Percentiles rank a stretch among this genome's conserved stretches.
These are phyloP conservation scores for Ricinus communis DNA, from an alignment of 345 rosid genomes.

Conservation along the genomic window DNA sequence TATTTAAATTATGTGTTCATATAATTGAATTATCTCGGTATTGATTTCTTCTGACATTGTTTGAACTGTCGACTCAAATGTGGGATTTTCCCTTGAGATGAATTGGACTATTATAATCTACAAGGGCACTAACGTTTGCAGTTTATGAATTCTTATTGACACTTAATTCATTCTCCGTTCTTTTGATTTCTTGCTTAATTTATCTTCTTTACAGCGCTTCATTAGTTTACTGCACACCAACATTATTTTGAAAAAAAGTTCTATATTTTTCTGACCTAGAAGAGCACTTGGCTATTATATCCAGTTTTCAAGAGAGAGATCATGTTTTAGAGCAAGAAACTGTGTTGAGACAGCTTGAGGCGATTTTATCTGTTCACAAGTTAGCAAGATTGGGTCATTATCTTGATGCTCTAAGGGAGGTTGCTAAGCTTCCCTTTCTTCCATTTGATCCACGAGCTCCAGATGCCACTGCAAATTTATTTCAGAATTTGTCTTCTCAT, in stretches of 20 bases:
- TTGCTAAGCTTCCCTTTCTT: conserved; percentile 86
- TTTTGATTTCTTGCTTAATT: neutral
- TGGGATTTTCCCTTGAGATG: neutral
- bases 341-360: conserved; percentile 93
- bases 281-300: conserved; percentile 14
- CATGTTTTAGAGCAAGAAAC: conserved; percentile 83
- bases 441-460: conserved; percentile 84
- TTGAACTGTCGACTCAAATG: neutral
- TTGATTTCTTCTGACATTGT: neutral
- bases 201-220: neutral
- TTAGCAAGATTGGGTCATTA: conserved; percentile 61
- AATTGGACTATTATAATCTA: neutral
- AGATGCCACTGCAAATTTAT: conserved; percentile 46
- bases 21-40: neutral
- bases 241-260: neutral
- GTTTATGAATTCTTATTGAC: neutral
- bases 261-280: neutral
- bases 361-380: conserved; percentile 75
- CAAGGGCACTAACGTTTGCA: neutral
- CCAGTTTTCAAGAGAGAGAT: conserved; percentile 80
- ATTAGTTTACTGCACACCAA: neutral
- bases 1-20: neutral
- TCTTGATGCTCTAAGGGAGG: conserved; percentile 86
- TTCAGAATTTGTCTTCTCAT: conserved; percentile 73
- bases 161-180: neutral